Evolutionary conservation across 1,284 basidiomycete genomes (phyloP).

Genomic region (Melampsora abietis-canadensis): DNA sequence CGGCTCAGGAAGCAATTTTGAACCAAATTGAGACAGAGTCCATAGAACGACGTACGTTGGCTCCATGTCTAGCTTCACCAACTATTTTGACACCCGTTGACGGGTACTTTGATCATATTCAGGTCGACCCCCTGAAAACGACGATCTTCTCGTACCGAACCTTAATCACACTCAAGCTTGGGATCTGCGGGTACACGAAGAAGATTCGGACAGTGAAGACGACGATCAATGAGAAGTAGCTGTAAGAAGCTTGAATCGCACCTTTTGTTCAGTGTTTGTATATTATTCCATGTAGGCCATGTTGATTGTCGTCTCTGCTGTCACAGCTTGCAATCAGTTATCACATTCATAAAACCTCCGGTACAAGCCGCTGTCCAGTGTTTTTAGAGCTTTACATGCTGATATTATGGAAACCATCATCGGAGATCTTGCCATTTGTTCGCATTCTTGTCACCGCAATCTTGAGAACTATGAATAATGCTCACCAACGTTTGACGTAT

Average conservation of each 20-base stretch:
- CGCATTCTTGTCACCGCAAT: too few species aligned
- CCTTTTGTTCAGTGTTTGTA: too few species aligned
- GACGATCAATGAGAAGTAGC: not conserved
- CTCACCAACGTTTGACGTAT: too few species aligned
- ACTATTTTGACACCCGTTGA: not conserved
- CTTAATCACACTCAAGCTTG: constrained; percentile 57
- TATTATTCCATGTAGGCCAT: too few species aligned
- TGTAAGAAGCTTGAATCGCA: not conserved
- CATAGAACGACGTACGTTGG: constrained; percentile 16
- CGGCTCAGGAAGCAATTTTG: constrained; percentile 15
- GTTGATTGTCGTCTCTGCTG: too few species aligned
- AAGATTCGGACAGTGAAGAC: not conserved
- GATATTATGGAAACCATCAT: too few species aligned
- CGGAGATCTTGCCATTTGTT: too few species aligned
- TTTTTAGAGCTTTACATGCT: too few species aligned
- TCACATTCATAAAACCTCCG: too few species aligned
- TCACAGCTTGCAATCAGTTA: too few species aligned
- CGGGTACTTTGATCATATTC: not conserved
- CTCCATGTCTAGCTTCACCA: not conserved
- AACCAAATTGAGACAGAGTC: constrained; percentile 21
- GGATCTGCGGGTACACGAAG: not conserved
- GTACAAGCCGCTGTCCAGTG: too few species aligned
- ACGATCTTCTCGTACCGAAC: constrained; percentile 61
- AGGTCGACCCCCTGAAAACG: constrained; percentile 55
- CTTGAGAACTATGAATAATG: too few species aligned